These are phyloP conservation scores for Lasiodiplodia citricola DNA, from an alignment of 2,329 filamentous ascomycete genomes.

Conservation along the genomic window DNA sequence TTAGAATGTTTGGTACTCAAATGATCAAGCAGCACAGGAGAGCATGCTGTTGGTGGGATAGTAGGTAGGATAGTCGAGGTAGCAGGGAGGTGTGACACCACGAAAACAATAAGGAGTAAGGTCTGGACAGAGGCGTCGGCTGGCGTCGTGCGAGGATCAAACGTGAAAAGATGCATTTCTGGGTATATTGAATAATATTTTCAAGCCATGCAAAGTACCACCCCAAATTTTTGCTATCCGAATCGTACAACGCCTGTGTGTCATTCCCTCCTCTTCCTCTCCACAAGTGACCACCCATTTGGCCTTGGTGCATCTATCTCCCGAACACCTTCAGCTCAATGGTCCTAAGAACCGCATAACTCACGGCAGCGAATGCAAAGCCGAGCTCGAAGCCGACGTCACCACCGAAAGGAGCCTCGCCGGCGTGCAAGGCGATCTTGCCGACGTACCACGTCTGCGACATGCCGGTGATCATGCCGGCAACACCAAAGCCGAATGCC, in stretches of 20 bases:
- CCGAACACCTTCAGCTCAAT: constrained; percentile 55
- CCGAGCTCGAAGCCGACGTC: constrained; percentile 70
- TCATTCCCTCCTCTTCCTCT: background rate
- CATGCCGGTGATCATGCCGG: constrained; percentile 73
- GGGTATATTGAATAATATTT: background rate
- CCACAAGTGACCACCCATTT: constrained; percentile 7
- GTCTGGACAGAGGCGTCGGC: no score
- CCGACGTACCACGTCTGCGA: constrained; percentile 70
- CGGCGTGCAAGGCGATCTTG: constrained; percentile 67
- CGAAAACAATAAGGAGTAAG: no score
- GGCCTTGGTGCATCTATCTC: constrained; percentile 37
- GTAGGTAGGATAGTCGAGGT: no score
- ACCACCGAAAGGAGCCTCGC: constrained; percentile 57
- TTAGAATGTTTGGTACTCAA: no score
- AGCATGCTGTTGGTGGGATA: no score
- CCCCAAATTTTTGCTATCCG: background rate
- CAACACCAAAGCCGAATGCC: constrained; percentile 68
- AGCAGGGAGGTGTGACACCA: no score
- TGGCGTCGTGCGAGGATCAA: background rate
- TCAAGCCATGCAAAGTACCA: background rate
- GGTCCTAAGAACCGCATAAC: constrained; percentile 59
- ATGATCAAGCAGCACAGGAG: no score
- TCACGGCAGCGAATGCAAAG: constrained; percentile 63
- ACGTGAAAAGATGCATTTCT: background rate
- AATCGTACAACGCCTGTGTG: background rate